Conservation (phyloP, 1,139 yeast genomes). For the Taphrina betulina region DNA sequence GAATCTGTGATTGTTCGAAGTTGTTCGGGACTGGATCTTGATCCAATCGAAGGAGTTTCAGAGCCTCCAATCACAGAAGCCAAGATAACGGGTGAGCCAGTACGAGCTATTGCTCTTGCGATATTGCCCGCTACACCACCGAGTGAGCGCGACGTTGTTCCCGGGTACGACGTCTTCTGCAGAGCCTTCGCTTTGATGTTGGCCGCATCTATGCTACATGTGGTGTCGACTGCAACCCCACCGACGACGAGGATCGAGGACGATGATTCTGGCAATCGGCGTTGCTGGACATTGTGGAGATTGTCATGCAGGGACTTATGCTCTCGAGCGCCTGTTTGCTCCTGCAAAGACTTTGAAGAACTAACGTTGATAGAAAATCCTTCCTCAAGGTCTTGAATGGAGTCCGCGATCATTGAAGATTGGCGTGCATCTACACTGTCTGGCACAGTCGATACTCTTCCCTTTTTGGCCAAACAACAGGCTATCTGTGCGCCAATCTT, state of each 20-base stretch:
- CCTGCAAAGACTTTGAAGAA: background rate
- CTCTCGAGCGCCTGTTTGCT: background rate
- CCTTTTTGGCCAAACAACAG: slow-evolving; percentile 50
- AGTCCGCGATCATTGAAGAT: slow-evolving; percentile 1
- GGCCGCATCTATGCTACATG: slow-evolving; percentile 48
- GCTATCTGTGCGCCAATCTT: slow-evolving; percentile 68
- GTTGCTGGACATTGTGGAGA: too few species aligned
- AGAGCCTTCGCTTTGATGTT: background rate
- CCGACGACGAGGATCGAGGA: slow-evolving; percentile 56
- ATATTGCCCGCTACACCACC: slow-evolving; percentile 89
- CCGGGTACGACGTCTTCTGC: slow-evolving; percentile 72
- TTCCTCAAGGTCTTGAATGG: slow-evolving; percentile 8
- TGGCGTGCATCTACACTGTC: background rate
- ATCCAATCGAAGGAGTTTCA: too few species aligned
- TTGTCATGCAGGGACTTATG: too few species aligned
- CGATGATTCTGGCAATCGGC: too few species aligned
- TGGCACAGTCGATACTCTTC: slow-evolving; percentile 41
- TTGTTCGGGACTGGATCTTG: slow-evolving; percentile 10
- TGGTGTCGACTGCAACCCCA: slow-evolving; percentile 72
- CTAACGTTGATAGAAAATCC: background rate
- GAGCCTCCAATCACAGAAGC: slow-evolving; percentile 64
- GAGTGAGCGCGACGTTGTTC: slow-evolving; percentile 54
- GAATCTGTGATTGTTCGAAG: too few species aligned
- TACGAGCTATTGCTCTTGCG: slow-evolving; percentile 45
- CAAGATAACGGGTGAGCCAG: slow-evolving; percentile 46